Evolutionary conservation across 2,329 filamentous ascomycete species (phyloP).

Genomic region (Truncatella angustata): DNA sequence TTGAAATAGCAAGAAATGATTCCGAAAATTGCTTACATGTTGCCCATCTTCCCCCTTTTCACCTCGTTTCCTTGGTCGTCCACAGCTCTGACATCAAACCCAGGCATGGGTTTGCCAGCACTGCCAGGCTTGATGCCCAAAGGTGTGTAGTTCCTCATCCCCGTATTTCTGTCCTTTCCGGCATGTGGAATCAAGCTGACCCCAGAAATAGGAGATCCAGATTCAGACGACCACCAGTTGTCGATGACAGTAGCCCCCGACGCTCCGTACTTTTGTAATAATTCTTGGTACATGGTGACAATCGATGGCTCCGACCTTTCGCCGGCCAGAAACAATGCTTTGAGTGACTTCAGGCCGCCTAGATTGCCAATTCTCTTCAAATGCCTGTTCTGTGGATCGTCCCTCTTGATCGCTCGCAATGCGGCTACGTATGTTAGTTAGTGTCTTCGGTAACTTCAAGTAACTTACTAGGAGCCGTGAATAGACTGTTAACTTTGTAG

Average conservation of each 20-base stretch:
- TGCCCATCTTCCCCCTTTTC: constrained; percentile 75
- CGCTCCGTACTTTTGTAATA: constrained; percentile 66
- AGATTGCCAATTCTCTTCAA: constrained; percentile 62
- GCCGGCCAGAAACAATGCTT: constrained; percentile 80
- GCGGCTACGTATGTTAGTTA: constrained; percentile 45
- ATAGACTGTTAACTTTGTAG: constrained; percentile 79
- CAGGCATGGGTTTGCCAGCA: constrained; percentile 87
- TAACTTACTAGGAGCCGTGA: constrained; percentile 70
- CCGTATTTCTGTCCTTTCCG: constrained; percentile 50
- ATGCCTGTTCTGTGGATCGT: constrained; percentile 72
- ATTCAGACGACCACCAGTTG: constrained; percentile 63
- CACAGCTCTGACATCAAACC: constrained; percentile 83
- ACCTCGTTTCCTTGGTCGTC: constrained; percentile 77
- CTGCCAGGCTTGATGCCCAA: constrained; percentile 76
- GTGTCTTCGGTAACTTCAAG: too few relatives aligned
- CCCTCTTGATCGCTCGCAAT: constrained; percentile 80
- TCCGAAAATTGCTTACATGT: too few relatives aligned
- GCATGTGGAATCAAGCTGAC: constrained; percentile 56
- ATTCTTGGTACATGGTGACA: constrained; percentile 73
- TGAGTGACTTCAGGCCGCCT: constrained; percentile 69
- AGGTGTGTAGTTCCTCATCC: constrained; percentile 34
- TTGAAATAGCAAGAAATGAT: too few relatives aligned
- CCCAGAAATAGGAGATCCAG: constrained; percentile 57
- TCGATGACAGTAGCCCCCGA: constrained; percentile 57
- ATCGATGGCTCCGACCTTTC: constrained; percentile 88